Evolutionary conservation across 2,329 filamentous ascomycete genomes (phyloP).

Genomic region (Truncatella angustata): DNA sequence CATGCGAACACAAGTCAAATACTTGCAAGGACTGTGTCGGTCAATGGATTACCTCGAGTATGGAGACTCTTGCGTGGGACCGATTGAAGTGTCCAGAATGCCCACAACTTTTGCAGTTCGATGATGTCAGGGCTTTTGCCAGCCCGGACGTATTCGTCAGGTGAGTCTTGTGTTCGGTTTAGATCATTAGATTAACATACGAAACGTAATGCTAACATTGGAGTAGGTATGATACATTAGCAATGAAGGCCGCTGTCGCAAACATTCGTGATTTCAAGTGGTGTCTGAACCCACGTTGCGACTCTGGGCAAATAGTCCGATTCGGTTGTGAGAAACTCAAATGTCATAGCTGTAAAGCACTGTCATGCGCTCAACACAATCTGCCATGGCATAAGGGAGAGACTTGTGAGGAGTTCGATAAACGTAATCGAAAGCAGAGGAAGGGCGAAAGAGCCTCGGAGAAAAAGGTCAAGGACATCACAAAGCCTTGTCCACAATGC

Average conservation of each 20-base stretch:
- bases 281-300: conserved; percentile 35
- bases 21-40: conserved; percentile 32
- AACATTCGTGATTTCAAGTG: conserved; percentile 32
- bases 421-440: conserved; percentile 23
- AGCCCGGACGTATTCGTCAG: conserved; percentile 24
- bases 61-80: conserved; percentile 29
- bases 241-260: conserved; percentile 28
- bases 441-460: conserved; percentile 33
- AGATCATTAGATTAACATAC: background rate
- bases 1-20: conserved; percentile 26
- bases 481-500: conserved; percentile 35
- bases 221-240: conserved; percentile 31
- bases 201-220: background rate
- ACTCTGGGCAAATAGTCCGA: conserved; percentile 35
- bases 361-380: conserved; percentile 32
- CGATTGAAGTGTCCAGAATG: conserved; percentile 35
- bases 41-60: conserved; percentile 31
- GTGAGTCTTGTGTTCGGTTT: conserved; percentile 7
- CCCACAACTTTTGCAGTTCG: conserved; percentile 24
- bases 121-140: conserved; percentile 29
- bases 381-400: conserved; percentile 36
- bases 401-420: conserved; percentile 35
- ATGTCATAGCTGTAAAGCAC: conserved; percentile 30
- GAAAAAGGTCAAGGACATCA: conserved; percentile 28
- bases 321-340: conserved; percentile 28